Conservation (phyloP, 768 basidiomycete genomes). For the Stropharia rugosoannulata region DNA sequence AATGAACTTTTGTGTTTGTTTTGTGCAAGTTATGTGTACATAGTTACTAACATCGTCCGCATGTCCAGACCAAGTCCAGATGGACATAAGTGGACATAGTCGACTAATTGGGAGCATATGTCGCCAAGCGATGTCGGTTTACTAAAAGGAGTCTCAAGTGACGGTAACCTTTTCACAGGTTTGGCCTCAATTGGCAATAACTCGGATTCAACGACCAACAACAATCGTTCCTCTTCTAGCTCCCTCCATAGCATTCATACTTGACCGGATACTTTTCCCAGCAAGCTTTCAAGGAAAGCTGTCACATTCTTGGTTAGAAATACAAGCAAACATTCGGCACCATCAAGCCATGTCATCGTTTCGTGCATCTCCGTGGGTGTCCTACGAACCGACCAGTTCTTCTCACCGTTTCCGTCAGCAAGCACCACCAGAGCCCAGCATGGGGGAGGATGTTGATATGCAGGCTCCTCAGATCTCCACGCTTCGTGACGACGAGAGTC, state of each 20-base stretch:
- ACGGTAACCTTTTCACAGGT: conserved; percentile 1
- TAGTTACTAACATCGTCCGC: too few relatives aligned
- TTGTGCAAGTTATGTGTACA: background rate
- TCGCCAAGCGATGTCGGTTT: conserved; percentile 6
- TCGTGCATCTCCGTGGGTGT: conserved; percentile 63
- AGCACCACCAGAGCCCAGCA: conserved; percentile 26
- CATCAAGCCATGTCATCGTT: conserved; percentile 40
- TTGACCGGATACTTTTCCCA: background rate
- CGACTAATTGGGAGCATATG: background rate
- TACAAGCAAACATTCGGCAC: conserved; percentile 35
- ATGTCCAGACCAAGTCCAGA: too few relatives aligned
- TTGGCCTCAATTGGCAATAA: background rate
- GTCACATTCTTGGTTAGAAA: conserved; percentile 24
- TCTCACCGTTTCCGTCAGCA: conserved; percentile 22
- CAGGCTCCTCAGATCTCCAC: conserved; percentile 84
- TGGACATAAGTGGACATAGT: background rate
- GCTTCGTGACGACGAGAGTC: conserved; percentile 69
- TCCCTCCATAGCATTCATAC: background rate
- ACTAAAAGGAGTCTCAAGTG: conserved; percentile 12
- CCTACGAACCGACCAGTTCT: conserved; percentile 42
- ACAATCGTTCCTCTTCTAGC: background rate
- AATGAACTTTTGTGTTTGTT: too few relatives aligned
- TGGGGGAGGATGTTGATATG: conserved; percentile 59
- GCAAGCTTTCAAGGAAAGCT: conserved; percentile 6
- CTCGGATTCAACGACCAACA: background rate